These are phyloP conservation scores for Jamesozyma lodderae DNA, from an alignment of 805 yeast species.

Conservation along the genomic window DNA sequence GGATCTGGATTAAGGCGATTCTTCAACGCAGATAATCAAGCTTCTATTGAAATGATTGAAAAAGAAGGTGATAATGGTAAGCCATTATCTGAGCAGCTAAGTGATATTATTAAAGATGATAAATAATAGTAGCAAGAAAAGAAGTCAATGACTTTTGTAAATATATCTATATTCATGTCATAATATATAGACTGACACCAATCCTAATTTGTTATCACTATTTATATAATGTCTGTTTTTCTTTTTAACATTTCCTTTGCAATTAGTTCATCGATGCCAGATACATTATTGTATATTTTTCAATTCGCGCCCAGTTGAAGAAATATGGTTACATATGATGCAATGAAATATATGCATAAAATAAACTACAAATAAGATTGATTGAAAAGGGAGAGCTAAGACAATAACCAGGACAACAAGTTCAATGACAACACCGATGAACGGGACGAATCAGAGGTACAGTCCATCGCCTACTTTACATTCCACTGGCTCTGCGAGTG, in stretches of 20 bases:
- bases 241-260: too few relatives aligned
- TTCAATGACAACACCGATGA: neutral
- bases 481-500: neutral
- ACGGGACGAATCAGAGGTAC: neutral
- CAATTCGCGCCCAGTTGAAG: too few relatives aligned
- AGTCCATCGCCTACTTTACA: neutral
- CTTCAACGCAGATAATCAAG: conserved; percentile 1
- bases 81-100: neutral
- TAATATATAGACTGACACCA: too few relatives aligned
- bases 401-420: too few relatives aligned
- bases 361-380: neutral
- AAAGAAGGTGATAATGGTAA: neutral
- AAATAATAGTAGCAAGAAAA: neutral
- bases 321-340: too few relatives aligned
- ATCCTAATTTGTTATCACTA: too few relatives aligned
- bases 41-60: neutral
- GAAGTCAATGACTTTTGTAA: too few relatives aligned
- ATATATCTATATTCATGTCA: too few relatives aligned
- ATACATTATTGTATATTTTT: too few relatives aligned
- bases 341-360: too few relatives aligned
- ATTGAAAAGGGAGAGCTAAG: neutral
- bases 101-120: neutral
- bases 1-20: neutral
- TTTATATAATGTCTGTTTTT: too few relatives aligned
- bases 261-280: too few relatives aligned